phyloP scores from a whole-genome alignment of 2,329 filamentous ascomycete species.

The Phyllosticta capitalensis region DNA sequence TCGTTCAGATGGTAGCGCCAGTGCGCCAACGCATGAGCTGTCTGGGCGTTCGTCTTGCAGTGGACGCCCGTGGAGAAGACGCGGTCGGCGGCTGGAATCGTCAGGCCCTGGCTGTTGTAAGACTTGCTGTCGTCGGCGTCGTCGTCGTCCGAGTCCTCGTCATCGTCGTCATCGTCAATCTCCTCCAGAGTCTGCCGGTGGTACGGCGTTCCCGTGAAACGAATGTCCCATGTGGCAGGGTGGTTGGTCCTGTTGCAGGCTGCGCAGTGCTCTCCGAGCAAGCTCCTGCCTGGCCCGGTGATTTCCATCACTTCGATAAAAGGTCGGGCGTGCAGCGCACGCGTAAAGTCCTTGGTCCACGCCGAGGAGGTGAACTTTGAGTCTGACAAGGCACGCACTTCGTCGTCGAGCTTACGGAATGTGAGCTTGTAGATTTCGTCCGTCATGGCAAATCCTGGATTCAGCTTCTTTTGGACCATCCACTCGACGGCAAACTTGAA shows the following conservation, averaged over 20 bases:
- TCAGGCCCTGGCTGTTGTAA: slow-evolving; percentile 40
- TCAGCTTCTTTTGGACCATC: slow-evolving; percentile 71
- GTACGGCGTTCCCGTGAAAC: slow-evolving; percentile 58
- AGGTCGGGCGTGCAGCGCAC: slow-evolving; percentile 56
- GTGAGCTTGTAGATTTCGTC: slow-evolving; percentile 58
- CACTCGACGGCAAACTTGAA: slow-evolving; percentile 69
- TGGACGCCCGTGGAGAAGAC: slow-evolving; percentile 45
- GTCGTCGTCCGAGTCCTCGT: slow-evolving; percentile 26
- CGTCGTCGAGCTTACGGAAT: slow-evolving; percentile 62
- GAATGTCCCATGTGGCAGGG: slow-evolving; percentile 54
- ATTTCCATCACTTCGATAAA: slow-evolving; percentile 44
- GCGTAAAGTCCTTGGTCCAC: slow-evolving; percentile 60
- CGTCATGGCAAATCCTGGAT: slow-evolving; percentile 56
- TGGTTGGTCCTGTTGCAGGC: slow-evolving; percentile 63
- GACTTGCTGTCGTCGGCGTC: slow-evolving; percentile 30
- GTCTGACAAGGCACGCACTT: slow-evolving; percentile 56
- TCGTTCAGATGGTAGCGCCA: slow-evolving; percentile 68
- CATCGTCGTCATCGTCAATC: slow-evolving; percentile 33
- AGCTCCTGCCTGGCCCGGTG: slow-evolving; percentile 20
- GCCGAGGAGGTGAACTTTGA: slow-evolving; percentile 64
- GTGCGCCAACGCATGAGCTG: slow-evolving; percentile 62
- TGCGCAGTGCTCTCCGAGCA: slow-evolving; percentile 43
- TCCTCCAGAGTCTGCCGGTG: slow-evolving; percentile 56
- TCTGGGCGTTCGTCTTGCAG: slow-evolving; percentile 56
- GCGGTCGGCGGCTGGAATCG: slow-evolving; percentile 34